Percentiles rank a stretch among this genome's conserved stretches.
Evolutionary conservation across 2,329 filamentous ascomycete genomes (phyloP).

Genomic region (Phyllosticta capitalensis): DNA sequence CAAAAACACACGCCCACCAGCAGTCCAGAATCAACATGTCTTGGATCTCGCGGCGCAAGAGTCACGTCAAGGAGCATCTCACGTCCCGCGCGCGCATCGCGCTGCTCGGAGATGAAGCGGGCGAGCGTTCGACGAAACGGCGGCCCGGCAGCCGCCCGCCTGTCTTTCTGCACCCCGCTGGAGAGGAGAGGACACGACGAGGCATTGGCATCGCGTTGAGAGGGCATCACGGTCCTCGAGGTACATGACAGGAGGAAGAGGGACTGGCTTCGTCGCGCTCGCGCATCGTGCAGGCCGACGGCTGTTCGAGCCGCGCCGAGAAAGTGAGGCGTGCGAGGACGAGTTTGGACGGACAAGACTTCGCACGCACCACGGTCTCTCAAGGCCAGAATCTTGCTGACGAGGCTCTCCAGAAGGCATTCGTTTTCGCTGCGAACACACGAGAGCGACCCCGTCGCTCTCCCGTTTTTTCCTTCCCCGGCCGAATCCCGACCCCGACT

Average conservation of each 20-base stretch:
- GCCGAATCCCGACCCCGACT: neutral
- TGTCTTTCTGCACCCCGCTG: neutral
- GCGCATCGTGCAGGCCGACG: neutral
- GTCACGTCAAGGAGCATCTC: neutral
- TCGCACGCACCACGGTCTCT: neutral
- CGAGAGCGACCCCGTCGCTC: neutral
- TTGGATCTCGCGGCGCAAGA: no score
- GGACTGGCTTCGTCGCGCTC: neutral
- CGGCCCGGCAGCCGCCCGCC: neutral
- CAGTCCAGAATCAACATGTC: neutral
- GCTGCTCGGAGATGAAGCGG: neutral
- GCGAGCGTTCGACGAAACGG: neutral
- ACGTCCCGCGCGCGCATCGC: neutral
- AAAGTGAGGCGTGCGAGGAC: neutral
- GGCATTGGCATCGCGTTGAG: no score
- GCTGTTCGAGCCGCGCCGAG: neutral
- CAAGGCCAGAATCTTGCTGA: no score
- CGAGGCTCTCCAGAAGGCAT: neutral
- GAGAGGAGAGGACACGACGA: neutral
- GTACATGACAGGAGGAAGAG: neutral
- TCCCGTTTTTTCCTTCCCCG: neutral
- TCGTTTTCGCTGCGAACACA: neutral
- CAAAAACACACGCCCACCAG: neutral
- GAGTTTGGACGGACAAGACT: neutral
- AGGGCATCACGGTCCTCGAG: neutral